These are phyloP conservation scores for Xylaria digitata DNA, from an alignment of 2,329 filamentous ascomycete genomes.

Conservation along the genomic window DNA sequence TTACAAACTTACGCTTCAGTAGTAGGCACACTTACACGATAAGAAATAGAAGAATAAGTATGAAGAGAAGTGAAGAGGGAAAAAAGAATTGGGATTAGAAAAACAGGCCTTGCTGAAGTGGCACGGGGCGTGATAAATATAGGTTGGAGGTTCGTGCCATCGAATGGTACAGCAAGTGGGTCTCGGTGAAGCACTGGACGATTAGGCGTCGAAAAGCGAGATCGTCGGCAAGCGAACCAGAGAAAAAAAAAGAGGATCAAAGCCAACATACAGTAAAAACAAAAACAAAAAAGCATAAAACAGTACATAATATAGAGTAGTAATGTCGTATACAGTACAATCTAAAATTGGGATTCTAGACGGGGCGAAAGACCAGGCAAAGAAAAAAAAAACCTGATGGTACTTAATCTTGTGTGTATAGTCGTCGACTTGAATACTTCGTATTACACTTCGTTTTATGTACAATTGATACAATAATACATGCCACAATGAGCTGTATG, in stretches of 20 bases:
- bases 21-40: background rate
- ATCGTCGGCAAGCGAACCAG: slow-evolving; percentile 20
- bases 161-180: slow-evolving; percentile 30
- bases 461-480: slow-evolving; percentile 10
- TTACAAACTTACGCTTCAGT: slow-evolving; percentile 12
- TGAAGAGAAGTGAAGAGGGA: background rate
- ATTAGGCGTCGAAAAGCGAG: slow-evolving; percentile 25
- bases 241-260: background rate
- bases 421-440: slow-evolving; percentile 17
- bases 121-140: slow-evolving; percentile 23
- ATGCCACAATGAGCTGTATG: slow-evolving; percentile 13
- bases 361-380: slow-evolving; percentile 10
- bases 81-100: background rate
- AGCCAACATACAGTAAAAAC: background rate
- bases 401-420: slow-evolving; percentile 18
- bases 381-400: background rate
- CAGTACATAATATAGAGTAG: no score
- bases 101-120: slow-evolving; percentile 7
- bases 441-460: slow-evolving; percentile 4
- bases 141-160: slow-evolving; percentile 18
- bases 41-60: background rate
- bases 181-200: slow-evolving; percentile 39
- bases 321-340: slow-evolving; percentile 32
- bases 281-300: no score
- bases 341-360: slow-evolving; percentile 21